Evolutionary conservation across 768 basidiomycete genomes (phyloP).

Genomic region (Xerocomellus intermedius): DNA sequence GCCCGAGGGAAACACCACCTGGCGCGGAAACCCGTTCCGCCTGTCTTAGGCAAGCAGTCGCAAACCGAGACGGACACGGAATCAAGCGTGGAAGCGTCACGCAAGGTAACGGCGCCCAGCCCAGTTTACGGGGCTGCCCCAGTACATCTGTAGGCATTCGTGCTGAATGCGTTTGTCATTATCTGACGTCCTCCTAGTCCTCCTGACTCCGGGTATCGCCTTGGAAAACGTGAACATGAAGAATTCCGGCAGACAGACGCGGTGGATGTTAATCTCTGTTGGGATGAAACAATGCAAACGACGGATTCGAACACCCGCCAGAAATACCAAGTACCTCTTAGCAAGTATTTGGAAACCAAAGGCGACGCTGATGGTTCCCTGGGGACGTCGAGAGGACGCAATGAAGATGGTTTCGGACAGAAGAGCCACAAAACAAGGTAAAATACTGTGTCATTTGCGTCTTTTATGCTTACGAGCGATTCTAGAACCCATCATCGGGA

Average conservation of each 20-base stretch:
- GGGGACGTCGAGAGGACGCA: not conserved
- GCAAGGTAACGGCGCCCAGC: not conserved
- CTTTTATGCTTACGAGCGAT: not conserved
- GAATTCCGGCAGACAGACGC: not conserved
- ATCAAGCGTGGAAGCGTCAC: not conserved
- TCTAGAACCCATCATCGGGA: not conserved
- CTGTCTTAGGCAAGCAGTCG: not conserved
- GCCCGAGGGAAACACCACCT: not conserved
- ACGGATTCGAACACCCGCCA: not conserved
- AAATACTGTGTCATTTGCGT: not conserved
- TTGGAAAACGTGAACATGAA: not conserved
- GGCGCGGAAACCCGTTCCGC: not conserved
- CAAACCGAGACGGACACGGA: not conserved
- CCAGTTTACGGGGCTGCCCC: not conserved
- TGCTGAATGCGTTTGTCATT: not conserved
- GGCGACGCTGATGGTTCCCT: not conserved
- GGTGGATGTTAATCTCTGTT: not conserved
- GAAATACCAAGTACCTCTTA: conserved; percentile 21
- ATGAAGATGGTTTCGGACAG: not conserved
- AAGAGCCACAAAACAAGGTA: conserved; percentile 1
- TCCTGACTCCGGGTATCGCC: not conserved
- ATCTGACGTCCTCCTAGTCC: conserved; percentile 7
- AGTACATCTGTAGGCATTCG: conserved; percentile 3
- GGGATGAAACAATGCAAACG: not conserved
- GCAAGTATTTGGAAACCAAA: conserved; percentile 5